Conservation (phyloP, 768 basidiomycete genomes). For the Boletus subparvulus region DNA sequence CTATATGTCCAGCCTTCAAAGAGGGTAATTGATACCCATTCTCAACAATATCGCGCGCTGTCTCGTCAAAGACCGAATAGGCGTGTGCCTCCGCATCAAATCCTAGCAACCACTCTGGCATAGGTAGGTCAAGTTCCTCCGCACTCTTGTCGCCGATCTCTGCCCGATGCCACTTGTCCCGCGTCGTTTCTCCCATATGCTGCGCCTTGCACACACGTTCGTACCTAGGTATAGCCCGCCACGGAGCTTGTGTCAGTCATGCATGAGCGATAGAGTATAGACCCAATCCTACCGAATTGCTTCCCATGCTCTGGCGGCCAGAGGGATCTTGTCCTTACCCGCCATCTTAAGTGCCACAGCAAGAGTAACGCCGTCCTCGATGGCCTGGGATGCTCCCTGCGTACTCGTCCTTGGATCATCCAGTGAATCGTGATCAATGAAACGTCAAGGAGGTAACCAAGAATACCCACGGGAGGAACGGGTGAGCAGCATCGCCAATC, state of each 20-base stretch:
- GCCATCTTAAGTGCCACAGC: conserved; percentile 26
- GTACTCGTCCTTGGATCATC: conserved; percentile 10
- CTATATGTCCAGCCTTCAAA: conserved; percentile 4
- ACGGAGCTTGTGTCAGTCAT: neutral
- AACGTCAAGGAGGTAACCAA: neutral
- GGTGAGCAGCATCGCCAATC: conserved; percentile 33
- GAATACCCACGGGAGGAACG: conserved; percentile 28
- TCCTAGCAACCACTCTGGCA: conserved; percentile 30
- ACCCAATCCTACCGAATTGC: conserved; percentile 5
- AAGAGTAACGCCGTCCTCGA: conserved; percentile 41
- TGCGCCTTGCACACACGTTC: conserved; percentile 23
- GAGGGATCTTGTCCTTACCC: neutral
- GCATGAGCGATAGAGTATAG: neutral
- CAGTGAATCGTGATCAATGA: neutral
- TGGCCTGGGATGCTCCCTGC: conserved; percentile 42
- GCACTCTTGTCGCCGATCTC: conserved; percentile 13
- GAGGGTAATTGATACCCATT: conserved; percentile 25
- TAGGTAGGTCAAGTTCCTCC: conserved; percentile 17
- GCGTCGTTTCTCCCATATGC: conserved; percentile 26
- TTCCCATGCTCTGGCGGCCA: conserved; percentile 17
- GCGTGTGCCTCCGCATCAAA: conserved; percentile 31
- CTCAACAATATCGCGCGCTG: conserved; percentile 20
- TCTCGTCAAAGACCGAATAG: conserved; percentile 19
- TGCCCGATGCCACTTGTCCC: conserved; percentile 25
- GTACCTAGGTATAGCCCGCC: conserved; percentile 13